Evolutionary conservation across 2,329 filamentous ascomycete genomes (phyloP), one percentile per base, ranked within the genome.

Genomic region (Xylariales sp.): DNA sequence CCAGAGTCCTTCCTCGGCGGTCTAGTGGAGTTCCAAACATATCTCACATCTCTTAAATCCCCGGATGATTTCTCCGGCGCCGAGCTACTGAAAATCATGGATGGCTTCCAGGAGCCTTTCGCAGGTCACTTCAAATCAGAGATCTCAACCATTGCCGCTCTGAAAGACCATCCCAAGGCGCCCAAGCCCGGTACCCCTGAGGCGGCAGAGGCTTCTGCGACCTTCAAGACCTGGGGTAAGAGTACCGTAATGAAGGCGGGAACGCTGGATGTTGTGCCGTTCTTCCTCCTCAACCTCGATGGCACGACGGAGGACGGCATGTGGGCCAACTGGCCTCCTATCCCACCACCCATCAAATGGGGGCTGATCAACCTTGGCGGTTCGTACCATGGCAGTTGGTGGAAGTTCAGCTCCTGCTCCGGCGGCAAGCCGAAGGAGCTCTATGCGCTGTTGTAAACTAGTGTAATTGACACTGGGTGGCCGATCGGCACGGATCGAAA

Each of bases 281-380:
- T 84, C 49, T 81, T 83, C 61, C 53, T 83, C 40, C 56, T 81
- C 46, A 83, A 83, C 51, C 59, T 81, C 16, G 81, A 84, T 54
- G 58, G 65, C 29, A 78, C 70, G 4, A 67, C 55, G 12, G 81
- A 84, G 57, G 72, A 72, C 5, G 77, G 76, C 17, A 54, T 68
- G 50, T 83, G 79, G 77, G 66, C 65, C 11, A 69, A 70, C 48
- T 84, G 79, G 78, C 80, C 80, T 30, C 77, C 79, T 0, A 83
- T 83, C 64, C 78, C 79, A 1, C 66, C 63, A 5, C 70, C 74
- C 4, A 67, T 83, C 42, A 67, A 70, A 39, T 83, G 77, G 77
- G 71, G 70, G 0, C 49, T 84, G 43, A 65, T 74, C 24, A 81
- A 81, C 48, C 56, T 82, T 29, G 76, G 65, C 2, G 78, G 76